Evolutionary conservation across 371 early-diverging fungal species (phyloP).

Genomic region (Basidiobolus meristosporus): DNA sequence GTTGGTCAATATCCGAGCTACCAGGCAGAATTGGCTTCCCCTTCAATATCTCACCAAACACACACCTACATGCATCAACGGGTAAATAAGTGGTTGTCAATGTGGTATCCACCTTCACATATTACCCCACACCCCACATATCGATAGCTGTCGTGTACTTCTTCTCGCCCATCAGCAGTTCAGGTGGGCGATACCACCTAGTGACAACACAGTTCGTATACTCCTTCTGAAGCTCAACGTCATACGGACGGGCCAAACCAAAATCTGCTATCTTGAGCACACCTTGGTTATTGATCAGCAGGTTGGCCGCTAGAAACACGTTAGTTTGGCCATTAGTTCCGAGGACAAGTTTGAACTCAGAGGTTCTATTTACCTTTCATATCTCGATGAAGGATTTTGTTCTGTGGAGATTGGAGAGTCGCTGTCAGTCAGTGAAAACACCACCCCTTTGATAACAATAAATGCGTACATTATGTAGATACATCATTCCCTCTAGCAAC

Average conservation of each 20-base stretch:
- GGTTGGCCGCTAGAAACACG: constrained; percentile 44
- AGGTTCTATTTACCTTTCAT: constrained; percentile 27
- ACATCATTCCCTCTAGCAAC: constrained; percentile 65
- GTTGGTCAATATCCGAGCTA: constrained; percentile 55
- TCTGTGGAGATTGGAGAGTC: too few relatives aligned
- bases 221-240: constrained; percentile 25
- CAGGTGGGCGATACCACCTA: constrained; percentile 96
- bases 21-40: constrained; percentile 66
- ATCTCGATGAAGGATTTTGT: constrained; percentile 77
- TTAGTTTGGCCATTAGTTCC: background rate
- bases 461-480: constrained; percentile 35
- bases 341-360: background rate
- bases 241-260: constrained; percentile 55
- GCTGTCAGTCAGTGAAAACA: too few relatives aligned
- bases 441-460: too few relatives aligned
- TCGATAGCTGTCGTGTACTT: constrained; percentile 82
- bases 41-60: constrained; percentile 66
- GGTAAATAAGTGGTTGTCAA: background rate
- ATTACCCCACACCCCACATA: constrained; percentile 96
- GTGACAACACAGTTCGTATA: constrained; percentile 92
- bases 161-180: constrained; percentile 75
- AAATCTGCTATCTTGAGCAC: constrained; percentile 82
- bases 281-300: constrained; percentile 73
- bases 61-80: constrained; percentile 22
- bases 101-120: constrained; percentile 1